phyloP scores from a whole-genome alignment of 2,329 filamentous ascomycete genomes.

The Botrytis fragariae region DNA sequence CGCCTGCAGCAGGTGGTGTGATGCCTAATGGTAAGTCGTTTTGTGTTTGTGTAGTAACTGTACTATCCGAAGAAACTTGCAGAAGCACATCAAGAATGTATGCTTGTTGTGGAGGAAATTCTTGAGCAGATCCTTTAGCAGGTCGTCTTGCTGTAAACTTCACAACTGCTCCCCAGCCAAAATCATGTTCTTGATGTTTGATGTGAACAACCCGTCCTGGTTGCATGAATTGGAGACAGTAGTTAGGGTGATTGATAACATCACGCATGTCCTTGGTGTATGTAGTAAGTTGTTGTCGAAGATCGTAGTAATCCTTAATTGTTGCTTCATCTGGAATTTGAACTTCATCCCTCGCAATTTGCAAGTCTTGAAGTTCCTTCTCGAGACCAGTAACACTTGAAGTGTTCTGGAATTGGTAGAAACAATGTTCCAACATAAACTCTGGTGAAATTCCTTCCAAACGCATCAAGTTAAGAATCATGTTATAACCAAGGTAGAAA shows the following conservation, averaged over 20 bases:
- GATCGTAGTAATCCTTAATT: slow-evolving; percentile 90
- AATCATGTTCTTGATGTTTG: slow-evolving; percentile 76
- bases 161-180: slow-evolving; percentile 90
- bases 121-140: slow-evolving; percentile 63
- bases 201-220: slow-evolving; percentile 85
- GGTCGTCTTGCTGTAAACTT: slow-evolving; percentile 66
- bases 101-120: slow-evolving; percentile 70
- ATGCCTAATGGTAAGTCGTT: slow-evolving; percentile 64
- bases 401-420: slow-evolving; percentile 97
- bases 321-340: slow-evolving; percentile 81
- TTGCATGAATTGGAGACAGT: slow-evolving; percentile 81
- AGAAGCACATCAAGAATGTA: slow-evolving; percentile 83
- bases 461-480: slow-evolving; percentile 93
- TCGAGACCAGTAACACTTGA: slow-evolving; percentile 82
- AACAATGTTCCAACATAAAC: slow-evolving; percentile 97
- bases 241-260: slow-evolving; percentile 87
- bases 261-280: slow-evolving; percentile 87
- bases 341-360: slow-evolving; percentile 70
- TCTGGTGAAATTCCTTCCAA: slow-evolving; percentile 99
- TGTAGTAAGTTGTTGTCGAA: slow-evolving; percentile 77
- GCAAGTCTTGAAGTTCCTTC: slow-evolving; percentile 75
- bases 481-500: slow-evolving; percentile 98
- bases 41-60: slow-evolving; percentile 54
- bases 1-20: slow-evolving; percentile 57
- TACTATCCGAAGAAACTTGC: slow-evolving; percentile 52